Percentiles rank a stretch among this genome's conserved stretches.
Evolutionary conservation across 2,329 filamentous ascomycete species (phyloP).

Genomic region (Thelonectria discophora): DNA sequence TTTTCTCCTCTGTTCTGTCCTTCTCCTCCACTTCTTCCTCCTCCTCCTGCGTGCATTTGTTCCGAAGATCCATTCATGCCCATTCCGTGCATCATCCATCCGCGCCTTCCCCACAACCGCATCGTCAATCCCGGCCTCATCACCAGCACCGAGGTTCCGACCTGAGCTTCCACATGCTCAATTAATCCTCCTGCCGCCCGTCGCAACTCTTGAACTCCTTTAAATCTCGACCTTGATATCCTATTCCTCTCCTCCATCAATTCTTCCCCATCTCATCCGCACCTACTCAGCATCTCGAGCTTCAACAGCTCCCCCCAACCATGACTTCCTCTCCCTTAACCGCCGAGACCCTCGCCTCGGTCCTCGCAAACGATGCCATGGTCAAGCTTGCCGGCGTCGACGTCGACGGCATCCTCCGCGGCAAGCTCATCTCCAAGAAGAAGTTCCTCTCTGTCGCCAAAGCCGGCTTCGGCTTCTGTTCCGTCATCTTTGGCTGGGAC

Average conservation of each 20-base stretch:
- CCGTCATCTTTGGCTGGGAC: slow-evolving; percentile 94
- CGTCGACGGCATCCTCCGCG: slow-evolving; percentile 85
- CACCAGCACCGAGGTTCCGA: slow-evolving; percentile 14
- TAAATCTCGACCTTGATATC: background rate
- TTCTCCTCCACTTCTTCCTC: background rate
- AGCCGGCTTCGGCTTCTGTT: slow-evolving; percentile 91
- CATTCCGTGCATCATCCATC: slow-evolving; percentile 5
- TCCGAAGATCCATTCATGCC: slow-evolving; percentile 4
- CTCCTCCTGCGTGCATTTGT: slow-evolving; percentile 5
- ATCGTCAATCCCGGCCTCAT: slow-evolving; percentile 8
- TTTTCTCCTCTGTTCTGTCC: background rate
- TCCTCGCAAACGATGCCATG: slow-evolving; percentile 76
- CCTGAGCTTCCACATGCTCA: slow-evolving; percentile 14
- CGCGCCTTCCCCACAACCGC: slow-evolving; percentile 14
- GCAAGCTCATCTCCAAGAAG: slow-evolving; percentile 90
- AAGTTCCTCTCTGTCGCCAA: slow-evolving; percentile 88
- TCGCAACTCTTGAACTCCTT: slow-evolving; percentile 3
- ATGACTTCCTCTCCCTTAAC: slow-evolving; percentile 58
- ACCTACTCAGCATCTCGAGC: slow-evolving; percentile 10
- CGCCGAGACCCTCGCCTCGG: slow-evolving; percentile 67
- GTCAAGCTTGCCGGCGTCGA: slow-evolving; percentile 91
- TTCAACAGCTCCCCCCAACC: slow-evolving; percentile 23
- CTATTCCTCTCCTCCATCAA: slow-evolving; percentile 7
- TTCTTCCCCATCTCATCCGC: background rate
- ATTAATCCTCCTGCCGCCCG: slow-evolving; percentile 9